phyloP scores from a whole-genome alignment of 352 stramenopile species.

The Pythium biforme region DNA sequence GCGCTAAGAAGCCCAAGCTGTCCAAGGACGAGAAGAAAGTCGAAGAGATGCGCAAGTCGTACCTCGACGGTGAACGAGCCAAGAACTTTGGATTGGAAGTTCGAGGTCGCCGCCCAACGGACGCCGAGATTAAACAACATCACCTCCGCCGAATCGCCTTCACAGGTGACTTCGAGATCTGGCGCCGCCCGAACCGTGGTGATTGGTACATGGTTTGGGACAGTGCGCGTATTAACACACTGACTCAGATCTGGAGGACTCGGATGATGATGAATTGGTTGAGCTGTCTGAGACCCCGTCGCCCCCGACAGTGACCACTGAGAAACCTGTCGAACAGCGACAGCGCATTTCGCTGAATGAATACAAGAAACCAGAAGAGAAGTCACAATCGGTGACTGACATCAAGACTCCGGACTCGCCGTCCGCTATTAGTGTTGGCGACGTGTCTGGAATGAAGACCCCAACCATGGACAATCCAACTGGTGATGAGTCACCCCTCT shows the following conservation, averaged over 20 bases:
- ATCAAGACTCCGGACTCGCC: neutral
- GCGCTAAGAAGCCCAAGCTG: slow-evolving; percentile 2
- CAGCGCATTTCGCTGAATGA: slow-evolving; percentile 5
- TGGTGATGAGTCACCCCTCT: too few relatives aligned
- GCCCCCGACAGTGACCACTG: neutral
- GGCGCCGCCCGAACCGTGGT: neutral
- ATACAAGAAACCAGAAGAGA: neutral
- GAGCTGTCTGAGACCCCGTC: too few relatives aligned
- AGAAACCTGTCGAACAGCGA: neutral
- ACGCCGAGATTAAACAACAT: slow-evolving; percentile 7
- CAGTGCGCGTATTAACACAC: neutral
- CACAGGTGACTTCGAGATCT: slow-evolving; percentile 3
- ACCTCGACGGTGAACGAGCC: neutral
- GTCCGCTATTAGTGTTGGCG: neutral
- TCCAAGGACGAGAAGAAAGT: neutral
- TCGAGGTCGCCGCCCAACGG: neutral
- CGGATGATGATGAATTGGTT: slow-evolving; percentile 4
- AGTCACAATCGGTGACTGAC: neutral
- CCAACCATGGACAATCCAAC: neutral
- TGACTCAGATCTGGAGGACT: slow-evolving; percentile 5
- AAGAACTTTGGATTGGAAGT: slow-evolving; percentile 11
- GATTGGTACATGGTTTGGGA: neutral
- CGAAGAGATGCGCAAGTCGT: neutral
- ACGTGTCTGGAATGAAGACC: neutral
- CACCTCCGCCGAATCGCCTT: neutral